Percentiles rank a stretch among this genome's conserved stretches.
phyloP scores from a whole-genome alignment of 805 yeast genomes.

The Starmerella gropengiesseri region DNA sequence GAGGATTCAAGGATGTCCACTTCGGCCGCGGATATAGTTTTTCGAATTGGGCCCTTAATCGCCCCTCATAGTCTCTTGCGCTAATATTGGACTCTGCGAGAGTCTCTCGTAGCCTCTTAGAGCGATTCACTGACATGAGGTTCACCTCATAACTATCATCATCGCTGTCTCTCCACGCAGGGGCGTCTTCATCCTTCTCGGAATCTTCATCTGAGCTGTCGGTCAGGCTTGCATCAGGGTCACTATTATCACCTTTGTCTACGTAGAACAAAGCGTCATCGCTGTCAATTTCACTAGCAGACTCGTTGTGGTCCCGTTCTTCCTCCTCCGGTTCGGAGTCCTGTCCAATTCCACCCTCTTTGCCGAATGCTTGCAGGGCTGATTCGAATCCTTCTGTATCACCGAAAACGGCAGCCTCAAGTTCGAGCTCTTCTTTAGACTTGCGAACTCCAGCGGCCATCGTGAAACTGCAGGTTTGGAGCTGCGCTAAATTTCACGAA shows the following conservation, averaged over 20 bases:
- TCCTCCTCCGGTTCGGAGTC: conserved; percentile 28
- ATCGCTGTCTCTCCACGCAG: conserved; percentile 78
- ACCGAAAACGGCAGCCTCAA: conserved; percentile 84
- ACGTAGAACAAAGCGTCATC: conserved; percentile 42
- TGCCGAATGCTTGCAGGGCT: conserved; percentile 51
- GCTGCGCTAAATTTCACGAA: neutral
- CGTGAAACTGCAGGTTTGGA: neutral
- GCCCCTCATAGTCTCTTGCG: conserved; percentile 50
- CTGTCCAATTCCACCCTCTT: conserved; percentile 37
- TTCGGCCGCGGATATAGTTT: conserved; percentile 71
- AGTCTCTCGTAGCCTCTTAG: conserved; percentile 59
- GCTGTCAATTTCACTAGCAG: conserved; percentile 32
- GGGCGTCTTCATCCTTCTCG: conserved; percentile 26
- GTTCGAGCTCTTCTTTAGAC: conserved; percentile 67
- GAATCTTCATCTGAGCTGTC: conserved; percentile 29
- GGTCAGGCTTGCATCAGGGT: conserved; percentile 30
- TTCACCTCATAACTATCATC: conserved; percentile 66
- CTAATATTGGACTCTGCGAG: conserved; percentile 43
- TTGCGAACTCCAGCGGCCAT: conserved; percentile 31
- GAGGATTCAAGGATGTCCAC: conserved; percentile 50
- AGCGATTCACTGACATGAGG: conserved; percentile 44
- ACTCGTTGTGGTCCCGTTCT: conserved; percentile 29
- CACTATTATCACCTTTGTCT: conserved; percentile 35
- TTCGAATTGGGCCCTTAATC: conserved; percentile 62
- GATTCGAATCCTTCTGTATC: conserved; percentile 64